These are phyloP conservation scores for Pezicula neosporulosa DNA, from an alignment of 2,329 filamentous ascomycete genomes.

Conservation along the genomic window DNA sequence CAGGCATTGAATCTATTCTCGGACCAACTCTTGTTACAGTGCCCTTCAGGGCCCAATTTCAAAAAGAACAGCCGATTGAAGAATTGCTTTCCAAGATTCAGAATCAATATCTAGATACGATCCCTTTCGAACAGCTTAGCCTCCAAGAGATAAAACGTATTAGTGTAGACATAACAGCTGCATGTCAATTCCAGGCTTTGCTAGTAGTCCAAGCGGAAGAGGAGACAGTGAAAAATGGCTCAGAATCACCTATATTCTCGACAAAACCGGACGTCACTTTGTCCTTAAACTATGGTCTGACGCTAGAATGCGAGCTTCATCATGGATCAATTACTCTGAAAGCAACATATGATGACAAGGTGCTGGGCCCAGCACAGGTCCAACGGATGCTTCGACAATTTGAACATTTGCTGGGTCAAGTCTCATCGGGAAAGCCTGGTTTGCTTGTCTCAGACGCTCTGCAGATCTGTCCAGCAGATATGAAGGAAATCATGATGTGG, in stretches of 20 bases:
- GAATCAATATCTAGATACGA: conserved; percentile 37
- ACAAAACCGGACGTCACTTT: not conserved
- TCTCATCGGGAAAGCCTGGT: not conserved
- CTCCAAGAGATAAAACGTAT: conserved; percentile 4
- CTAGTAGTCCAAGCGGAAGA: conserved; percentile 6
- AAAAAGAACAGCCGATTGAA: conserved; percentile 17
- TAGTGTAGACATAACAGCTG: conserved; percentile 1
- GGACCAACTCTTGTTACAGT: conserved; percentile 39
- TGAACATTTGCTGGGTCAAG: not conserved
- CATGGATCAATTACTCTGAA: not conserved
- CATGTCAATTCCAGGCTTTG: conserved; percentile 3
- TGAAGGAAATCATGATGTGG: not conserved
- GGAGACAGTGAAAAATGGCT: not conserved
- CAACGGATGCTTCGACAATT: not conserved
- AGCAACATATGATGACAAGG: not conserved
- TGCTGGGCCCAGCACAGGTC: not conserved
- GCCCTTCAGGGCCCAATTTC: conserved; percentile 26
- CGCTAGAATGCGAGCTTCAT: not conserved
- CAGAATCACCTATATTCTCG: not conserved
- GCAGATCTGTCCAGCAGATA: not conserved
- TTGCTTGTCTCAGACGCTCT: not conserved
- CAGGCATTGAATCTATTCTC: conserved; percentile 35
- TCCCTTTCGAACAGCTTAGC: conserved; percentile 44
- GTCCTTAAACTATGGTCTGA: not conserved
- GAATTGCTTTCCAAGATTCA: conserved; percentile 2